Percentiles rank a stretch among this genome's conserved stretches.
phyloP scores from a whole-genome alignment of 495 filamentous ascomycete genomes.

The Rostrohypoxylon terebratum region DNA sequence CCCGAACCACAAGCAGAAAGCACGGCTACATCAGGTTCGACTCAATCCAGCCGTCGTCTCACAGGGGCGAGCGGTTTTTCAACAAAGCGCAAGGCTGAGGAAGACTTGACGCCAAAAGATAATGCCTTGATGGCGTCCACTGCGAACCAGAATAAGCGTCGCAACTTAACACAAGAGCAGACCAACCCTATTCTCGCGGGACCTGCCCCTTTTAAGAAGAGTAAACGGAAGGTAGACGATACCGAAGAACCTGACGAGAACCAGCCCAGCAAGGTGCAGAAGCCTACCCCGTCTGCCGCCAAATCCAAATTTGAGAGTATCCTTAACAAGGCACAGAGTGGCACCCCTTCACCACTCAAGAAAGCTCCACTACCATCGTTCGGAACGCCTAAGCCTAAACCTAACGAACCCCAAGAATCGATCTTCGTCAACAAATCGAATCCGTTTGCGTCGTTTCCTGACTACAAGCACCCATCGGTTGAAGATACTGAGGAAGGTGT shows the following conservation, averaged over 20 bases:
- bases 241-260: slow-evolving; percentile 61
- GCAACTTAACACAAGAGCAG: slow-evolving; percentile 48
- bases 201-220: slow-evolving; percentile 53
- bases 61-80: slow-evolving; percentile 21
- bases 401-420: slow-evolving; percentile 25
- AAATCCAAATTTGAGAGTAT: slow-evolving; percentile 62
- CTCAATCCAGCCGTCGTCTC: slow-evolving; percentile 21
- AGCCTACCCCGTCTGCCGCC: slow-evolving; percentile 65
- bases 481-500: slow-evolving; percentile 14
- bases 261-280: slow-evolving; percentile 69
- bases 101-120: slow-evolving; percentile 53
- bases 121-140: slow-evolving; percentile 50
- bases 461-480: slow-evolving; percentile 25
- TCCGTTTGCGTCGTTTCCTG: slow-evolving; percentile 42
- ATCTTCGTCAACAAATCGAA: slow-evolving; percentile 47
- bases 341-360: slow-evolving; percentile 39
- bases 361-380: slow-evolving; percentile 31
- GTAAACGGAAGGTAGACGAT: slow-evolving; percentile 58
- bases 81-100: slow-evolving; percentile 61
- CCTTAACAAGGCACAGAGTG: slow-evolving; percentile 51
- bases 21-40: slow-evolving; percentile 5
- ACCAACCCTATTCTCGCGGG: slow-evolving; percentile 43
- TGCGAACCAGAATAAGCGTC: slow-evolving; percentile 59
- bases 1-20: slow-evolving; percentile 53
- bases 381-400: slow-evolving; percentile 41